Conservation (phyloP, 2,329 filamentous ascomycete species). For the Microdochium bolleyi region DNA sequence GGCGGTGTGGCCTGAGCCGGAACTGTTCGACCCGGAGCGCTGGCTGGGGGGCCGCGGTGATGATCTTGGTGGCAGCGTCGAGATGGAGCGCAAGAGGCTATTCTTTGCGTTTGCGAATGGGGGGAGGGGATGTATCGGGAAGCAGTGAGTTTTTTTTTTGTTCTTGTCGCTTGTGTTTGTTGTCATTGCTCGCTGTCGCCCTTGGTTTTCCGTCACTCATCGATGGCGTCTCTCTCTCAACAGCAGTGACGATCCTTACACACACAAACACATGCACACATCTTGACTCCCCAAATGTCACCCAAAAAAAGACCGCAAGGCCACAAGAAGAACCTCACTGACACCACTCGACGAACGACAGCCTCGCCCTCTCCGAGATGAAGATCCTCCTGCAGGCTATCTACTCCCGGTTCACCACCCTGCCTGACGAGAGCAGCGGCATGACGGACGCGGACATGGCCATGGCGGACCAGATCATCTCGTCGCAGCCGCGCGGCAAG, state of each 20-base stretch:
- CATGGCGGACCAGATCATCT: constrained; percentile 61
- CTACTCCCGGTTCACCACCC: constrained; percentile 50
- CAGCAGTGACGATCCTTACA: too few relatives aligned
- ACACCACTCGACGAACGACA: constrained; percentile 18
- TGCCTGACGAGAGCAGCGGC: constrained; percentile 32
- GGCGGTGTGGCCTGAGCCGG: constrained; percentile 70
- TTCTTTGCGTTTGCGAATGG: constrained; percentile 62
- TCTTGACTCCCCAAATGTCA: too few relatives aligned
- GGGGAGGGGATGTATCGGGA: constrained; percentile 57
- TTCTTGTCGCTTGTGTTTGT: too few relatives aligned
- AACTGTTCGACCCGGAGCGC: constrained; percentile 70
- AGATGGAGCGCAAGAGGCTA: constrained; percentile 57
- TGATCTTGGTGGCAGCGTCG: constrained; percentile 63
- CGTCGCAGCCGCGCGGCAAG: constrained; percentile 52
- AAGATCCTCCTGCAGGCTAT: constrained; percentile 55
- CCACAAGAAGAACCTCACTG: too few relatives aligned
- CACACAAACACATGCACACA: too few relatives aligned
- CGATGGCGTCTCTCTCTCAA: too few relatives aligned
- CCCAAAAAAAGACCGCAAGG: too few relatives aligned
- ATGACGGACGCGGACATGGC: constrained; percentile 52
- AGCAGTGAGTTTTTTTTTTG: constrained; percentile 50
- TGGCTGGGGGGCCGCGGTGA: too few relatives aligned
- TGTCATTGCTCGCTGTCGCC: not conserved
- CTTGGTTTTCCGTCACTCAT: too few relatives aligned
- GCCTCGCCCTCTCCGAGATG: constrained; percentile 60